Base-by-base conservation (phyloP, 306 rosid genomes). In the Ormosia semicastrata region DNA sequence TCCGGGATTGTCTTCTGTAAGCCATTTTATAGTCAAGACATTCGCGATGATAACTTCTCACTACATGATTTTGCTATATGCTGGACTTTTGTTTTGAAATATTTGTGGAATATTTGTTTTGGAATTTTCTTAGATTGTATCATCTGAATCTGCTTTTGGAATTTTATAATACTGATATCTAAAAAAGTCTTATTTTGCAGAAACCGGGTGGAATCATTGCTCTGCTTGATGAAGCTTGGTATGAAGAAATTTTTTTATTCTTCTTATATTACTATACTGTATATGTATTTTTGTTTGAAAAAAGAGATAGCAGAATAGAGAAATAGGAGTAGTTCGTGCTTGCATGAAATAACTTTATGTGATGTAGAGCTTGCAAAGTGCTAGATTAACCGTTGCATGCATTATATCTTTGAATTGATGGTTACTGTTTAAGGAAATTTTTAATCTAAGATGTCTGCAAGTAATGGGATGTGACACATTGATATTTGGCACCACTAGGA, bases 161-260 rank as follows among this genome's bases (percentile, higher is more conserved):
- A 66, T 84, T 46, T 57, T 62, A 57, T 53, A 58, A 34, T 75
- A 1, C 24, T 11, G 39, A 50, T 67, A 56, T 74, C 59, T 79
- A 69, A 74, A 62, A 72, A 67, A 50, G 59, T 56, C 30, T 59
- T 32, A 17, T 83, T 86, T 67, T 86, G 88, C 91, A 95, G 98
- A 95, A 93, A 88, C 97, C 97, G 10, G 96, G 98, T 72, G 99
- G 99, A 81, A 85, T 95, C 66, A 87, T 95, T 72, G 84, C 96
- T 81, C 86, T 95, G 64, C 99, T 93, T 63, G 99, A 95, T 85
- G 99, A 95, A 85, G 96, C 99, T 62, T 95, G 98, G 99, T 95
- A 95, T 81, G 95, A 64, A 74, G 63, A 62, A 33, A 62, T 83
- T 73, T 79, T 69, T 86, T 72, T 44, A 30, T 75, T 81, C 76